A percentile compares a stretch with the other conserved stretches of the same genome.
These are phyloP conservation scores for Crithidia thermophila DNA, from an alignment of 208 protist genomes.

Conservation along the genomic window DNA sequence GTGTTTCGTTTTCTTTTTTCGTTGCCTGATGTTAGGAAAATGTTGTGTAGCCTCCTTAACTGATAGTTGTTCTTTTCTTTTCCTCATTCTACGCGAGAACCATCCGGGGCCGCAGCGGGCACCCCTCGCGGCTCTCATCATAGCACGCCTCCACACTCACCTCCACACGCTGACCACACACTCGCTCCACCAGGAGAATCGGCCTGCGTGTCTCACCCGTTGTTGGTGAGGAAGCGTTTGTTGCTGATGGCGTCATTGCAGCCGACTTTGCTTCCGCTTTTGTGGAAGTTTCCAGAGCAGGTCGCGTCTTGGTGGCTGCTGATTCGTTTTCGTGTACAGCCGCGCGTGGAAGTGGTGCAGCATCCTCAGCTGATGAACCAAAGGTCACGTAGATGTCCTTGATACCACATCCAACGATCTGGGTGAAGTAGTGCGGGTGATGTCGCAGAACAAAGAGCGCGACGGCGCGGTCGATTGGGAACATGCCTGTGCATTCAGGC, in stretches of 20 bases:
- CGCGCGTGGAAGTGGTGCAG: no score
- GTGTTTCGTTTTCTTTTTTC: no score
- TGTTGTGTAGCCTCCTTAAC: no score
- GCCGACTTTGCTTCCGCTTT: no score
- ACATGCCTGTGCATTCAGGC: slow-evolving; percentile 42
- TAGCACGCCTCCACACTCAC: slow-evolving; percentile 52
- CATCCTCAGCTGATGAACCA: neutral
- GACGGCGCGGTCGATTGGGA: slow-evolving; percentile 46
- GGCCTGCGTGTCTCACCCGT: neutral
- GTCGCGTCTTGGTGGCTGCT: no score
- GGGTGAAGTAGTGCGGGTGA: slow-evolving; percentile 66
- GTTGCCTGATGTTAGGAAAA: no score
- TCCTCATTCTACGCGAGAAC: slow-evolving; percentile 9
- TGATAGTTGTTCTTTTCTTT: no score
- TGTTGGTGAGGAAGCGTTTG: neutral
- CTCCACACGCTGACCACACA: slow-evolving; percentile 40
- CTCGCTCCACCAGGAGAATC: slow-evolving; percentile 38
- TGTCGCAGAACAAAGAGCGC: slow-evolving; percentile 63
- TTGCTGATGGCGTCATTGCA: neutral
- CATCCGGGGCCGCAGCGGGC: slow-evolving; percentile 18
- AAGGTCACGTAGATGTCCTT: slow-evolving; percentile 52
- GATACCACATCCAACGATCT: slow-evolving; percentile 63
- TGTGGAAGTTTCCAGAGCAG: no score
- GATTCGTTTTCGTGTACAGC: no score
- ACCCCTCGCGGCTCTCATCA: slow-evolving; percentile 10